Conservation (phyloP, 2,329 filamentous ascomycete species). For the Aspergillus carbonarius region DNA sequence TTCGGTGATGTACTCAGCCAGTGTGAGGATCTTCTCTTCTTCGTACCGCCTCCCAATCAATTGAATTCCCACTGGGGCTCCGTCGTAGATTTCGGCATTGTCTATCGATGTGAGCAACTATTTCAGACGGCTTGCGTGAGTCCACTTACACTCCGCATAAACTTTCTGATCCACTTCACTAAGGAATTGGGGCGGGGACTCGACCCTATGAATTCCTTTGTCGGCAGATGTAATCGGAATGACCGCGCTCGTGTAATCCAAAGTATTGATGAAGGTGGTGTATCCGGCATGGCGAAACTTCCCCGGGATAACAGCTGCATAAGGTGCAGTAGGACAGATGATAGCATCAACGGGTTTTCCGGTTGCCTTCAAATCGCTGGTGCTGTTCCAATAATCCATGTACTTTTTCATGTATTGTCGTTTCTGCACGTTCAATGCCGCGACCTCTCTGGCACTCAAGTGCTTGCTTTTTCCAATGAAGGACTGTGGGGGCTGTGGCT, state of each 20-base stretch:
- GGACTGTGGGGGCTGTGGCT: constrained; percentile 40
- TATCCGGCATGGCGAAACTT: constrained; percentile 31
- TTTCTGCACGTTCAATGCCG: constrained; percentile 33
- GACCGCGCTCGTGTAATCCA: constrained; percentile 45
- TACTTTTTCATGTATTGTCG: constrained; percentile 38
- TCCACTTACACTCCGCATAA: not conserved
- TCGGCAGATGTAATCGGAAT: constrained; percentile 48
- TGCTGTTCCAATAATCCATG: constrained; percentile 27
- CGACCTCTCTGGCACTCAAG: constrained; percentile 17
- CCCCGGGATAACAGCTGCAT: constrained; percentile 38
- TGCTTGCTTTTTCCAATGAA: constrained; percentile 21
- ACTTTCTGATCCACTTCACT: not conserved
- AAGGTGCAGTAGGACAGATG: constrained; percentile 41
- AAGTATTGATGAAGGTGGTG: constrained; percentile 36
- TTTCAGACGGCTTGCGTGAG: constrained; percentile 22
- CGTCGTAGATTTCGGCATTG: not conserved
- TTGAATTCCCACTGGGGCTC: not conserved
- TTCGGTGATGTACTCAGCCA: not conserved
- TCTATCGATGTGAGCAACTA: not conserved
- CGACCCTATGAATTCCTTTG: constrained; percentile 24
- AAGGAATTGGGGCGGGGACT: not conserved
- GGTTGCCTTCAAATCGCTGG: constrained; percentile 11
- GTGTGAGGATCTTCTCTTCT: constrained; percentile 9
- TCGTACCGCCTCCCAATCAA: not conserved
- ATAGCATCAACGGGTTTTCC: constrained; percentile 38